A percentile compares a stretch with the other conserved stretches of the same genome.
Evolutionary conservation across 108 stramenopile genomes (phyloP).

Genomic region (Pseudonitzschia multiseries): DNA sequence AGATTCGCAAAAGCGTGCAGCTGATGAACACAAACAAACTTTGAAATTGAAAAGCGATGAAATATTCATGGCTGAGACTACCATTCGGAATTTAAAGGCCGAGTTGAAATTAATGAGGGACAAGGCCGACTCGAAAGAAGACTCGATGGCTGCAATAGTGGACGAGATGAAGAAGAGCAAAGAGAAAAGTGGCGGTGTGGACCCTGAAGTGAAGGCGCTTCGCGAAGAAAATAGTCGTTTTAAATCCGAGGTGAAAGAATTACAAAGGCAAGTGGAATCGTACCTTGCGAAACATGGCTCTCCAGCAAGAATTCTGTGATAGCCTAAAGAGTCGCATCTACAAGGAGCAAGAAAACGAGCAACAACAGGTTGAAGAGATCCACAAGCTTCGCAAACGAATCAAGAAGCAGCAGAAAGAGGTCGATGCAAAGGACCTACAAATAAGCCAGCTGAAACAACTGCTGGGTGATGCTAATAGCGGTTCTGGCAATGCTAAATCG

Average conservation of each 20-base stretch:
- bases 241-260: background rate
- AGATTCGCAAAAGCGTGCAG: background rate
- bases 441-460: background rate
- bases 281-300: constrained; percentile 13
- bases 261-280: constrained; percentile 7
- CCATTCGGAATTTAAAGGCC: background rate
- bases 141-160: background rate
- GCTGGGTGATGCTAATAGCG: background rate
- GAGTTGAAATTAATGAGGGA: constrained; percentile 1
- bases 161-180: background rate
- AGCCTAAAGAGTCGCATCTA: constrained; percentile 5
- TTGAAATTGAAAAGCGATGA: constrained; percentile 8
- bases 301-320: constrained; percentile 15
- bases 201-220: background rate
- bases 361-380: constrained; percentile 12
- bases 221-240: constrained; percentile 5
- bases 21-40: background rate
- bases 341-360: constrained; percentile 15
- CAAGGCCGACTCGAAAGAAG: background rate
- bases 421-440: background rate
- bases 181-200: background rate
- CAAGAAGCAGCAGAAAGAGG: constrained; percentile 11
- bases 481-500: background rate
- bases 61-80: constrained; percentile 1
- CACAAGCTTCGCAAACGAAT: constrained; percentile 6